A percentile compares a stretch with the other conserved stretches of the same genome.
phyloP scores from a whole-genome alignment of 2,329 filamentous ascomycete genomes.

The Diaporthe ampelina region DNA sequence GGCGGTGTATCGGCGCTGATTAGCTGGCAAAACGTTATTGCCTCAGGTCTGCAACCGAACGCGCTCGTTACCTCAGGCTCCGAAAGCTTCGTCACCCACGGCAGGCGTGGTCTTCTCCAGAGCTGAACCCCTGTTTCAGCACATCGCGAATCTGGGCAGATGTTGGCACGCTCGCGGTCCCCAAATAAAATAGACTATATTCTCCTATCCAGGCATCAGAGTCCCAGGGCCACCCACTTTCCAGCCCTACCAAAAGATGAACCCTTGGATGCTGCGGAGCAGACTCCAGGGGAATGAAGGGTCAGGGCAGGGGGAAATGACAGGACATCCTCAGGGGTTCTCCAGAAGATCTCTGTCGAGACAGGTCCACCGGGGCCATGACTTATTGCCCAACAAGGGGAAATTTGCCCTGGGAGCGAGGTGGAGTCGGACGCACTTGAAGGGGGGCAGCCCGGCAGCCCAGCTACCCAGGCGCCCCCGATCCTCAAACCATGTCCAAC shows the following conservation, averaged over 20 bases:
- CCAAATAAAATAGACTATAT: slow-evolving; percentile 33
- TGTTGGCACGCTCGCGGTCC: slow-evolving; percentile 11
- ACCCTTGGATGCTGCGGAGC: slow-evolving; percentile 37
- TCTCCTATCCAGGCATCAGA: slow-evolving; percentile 22
- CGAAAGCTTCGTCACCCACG: slow-evolving; percentile 29
- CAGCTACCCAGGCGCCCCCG: slow-evolving; percentile 22
- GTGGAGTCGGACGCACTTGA: slow-evolving; percentile 34
- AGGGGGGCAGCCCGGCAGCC: slow-evolving; percentile 22
- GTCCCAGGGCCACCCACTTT: slow-evolving; percentile 34
- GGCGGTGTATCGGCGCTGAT: slow-evolving; percentile 39
- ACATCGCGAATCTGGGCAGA: slow-evolving; percentile 26
- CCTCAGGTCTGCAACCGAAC: slow-evolving; percentile 31
- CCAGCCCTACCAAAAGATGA: slow-evolving; percentile 34
- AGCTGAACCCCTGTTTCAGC: slow-evolving; percentile 39
- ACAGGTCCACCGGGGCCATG: slow-evolving; percentile 39
- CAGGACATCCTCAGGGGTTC: slow-evolving; percentile 42
- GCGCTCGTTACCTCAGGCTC: slow-evolving; percentile 17
- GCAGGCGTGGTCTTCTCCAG: slow-evolving; percentile 8
- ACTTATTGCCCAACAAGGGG: slow-evolving; percentile 38
- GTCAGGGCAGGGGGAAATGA: slow-evolving; percentile 39
- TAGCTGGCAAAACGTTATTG: slow-evolving; percentile 34
- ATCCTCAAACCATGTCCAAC: slow-evolving; percentile 38
- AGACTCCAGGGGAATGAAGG: slow-evolving; percentile 38
- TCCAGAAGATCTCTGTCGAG: slow-evolving; percentile 42
- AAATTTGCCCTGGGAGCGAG: slow-evolving; percentile 40